Base-by-base conservation (phyloP, 805 yeast genomes). In the Metschnikowia lochheadii region DNA sequence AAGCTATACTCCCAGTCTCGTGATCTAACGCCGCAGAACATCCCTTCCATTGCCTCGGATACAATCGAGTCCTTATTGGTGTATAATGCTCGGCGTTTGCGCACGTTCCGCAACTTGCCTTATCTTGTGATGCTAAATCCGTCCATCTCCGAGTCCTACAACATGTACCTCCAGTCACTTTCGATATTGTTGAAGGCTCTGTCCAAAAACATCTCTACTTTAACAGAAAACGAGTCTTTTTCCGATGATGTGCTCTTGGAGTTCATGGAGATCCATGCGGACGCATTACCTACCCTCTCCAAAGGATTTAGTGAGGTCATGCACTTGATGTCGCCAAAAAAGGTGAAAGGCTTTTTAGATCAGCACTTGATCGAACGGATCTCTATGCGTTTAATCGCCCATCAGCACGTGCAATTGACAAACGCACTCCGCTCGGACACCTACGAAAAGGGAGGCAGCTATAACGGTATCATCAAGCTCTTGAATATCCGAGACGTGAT, bases 71-170 rank as follows among this genome's bases (percentile, higher is more conserved):
- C 76, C 44, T 61, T 87, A 40, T 63, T 86, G 20, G 76, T 81
- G 0, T 76, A 80, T 57, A 83, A 89, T 49, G 88, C 96, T 6
- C 80, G 84, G 48, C 74, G 97, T 54, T 66, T 90, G 15, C 76
- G 78, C 32, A 85, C 84, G 29, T 81, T 92, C 56, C 78, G 92
- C 55, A 73, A 78, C 40, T 70, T 92, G 49, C 97, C 97, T 0
- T 92, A 89, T 64, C 78, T 91, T 57, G 89, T 85, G 43, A 85
- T 90, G 49, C 68, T 92, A 54, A 92, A 92, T 63, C 97, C 97
- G 5, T 82, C 88, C 60, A 84, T 92, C 46, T 85, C 92, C 10
- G 81, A 81, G 58, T 84, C 87, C 20, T 89, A 89, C 70, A 76
- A 81, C 58, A 68, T 84, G 44, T 92, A 92, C 69, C 70, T 89